Conservation (phyloP, 345 rosid genomes). For the Bruguiera sexangula region DNA sequence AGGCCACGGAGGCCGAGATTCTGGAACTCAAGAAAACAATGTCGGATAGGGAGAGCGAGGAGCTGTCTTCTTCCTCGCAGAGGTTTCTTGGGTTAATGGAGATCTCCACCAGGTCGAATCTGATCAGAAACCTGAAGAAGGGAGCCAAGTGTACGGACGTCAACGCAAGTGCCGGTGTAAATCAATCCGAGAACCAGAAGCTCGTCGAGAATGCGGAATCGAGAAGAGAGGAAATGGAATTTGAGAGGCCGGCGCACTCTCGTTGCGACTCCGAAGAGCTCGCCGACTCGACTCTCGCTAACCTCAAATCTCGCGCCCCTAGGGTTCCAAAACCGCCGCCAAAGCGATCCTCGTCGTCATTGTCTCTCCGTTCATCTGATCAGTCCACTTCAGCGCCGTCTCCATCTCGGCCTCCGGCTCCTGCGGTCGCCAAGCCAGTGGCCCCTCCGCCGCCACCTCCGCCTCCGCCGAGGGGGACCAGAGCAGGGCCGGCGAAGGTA, state of each 20-base stretch:
- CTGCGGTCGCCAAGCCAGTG: conserved; percentile 7
- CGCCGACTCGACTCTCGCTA: conserved; percentile 48
- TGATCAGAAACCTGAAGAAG: conserved; percentile 48
- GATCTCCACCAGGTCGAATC: conserved; percentile 46
- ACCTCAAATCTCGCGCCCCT: conserved; percentile 66
- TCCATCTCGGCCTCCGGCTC: conserved; percentile 13
- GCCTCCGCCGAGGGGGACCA: conserved; percentile 47
- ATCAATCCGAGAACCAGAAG: conserved; percentile 14
- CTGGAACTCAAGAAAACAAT: conserved; percentile 46
- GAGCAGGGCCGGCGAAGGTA: conserved; percentile 55
- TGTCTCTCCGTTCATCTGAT: conserved; percentile 19
- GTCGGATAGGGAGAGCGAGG: conserved; percentile 46
- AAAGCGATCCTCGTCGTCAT: conserved; percentile 39
- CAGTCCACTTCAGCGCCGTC: conserved; percentile 15
- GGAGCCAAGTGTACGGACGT: conserved; percentile 30
- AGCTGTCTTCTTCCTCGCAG: conserved; percentile 57
- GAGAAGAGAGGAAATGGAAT: conserved; percentile 40
- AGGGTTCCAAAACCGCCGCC: conserved; percentile 95
- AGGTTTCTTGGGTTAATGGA: conserved; percentile 69
- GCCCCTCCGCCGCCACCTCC: conserved; percentile 86
- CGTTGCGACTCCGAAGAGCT: conserved; percentile 70
- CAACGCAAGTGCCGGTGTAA: background rate
- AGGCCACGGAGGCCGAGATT: conserved; percentile 48
- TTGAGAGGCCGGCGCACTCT: conserved; percentile 46
- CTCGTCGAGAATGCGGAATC: conserved; percentile 27